Conservation (phyloP, 1,284 basidiomycete species). For the Melampsora larici-populina region DNA sequence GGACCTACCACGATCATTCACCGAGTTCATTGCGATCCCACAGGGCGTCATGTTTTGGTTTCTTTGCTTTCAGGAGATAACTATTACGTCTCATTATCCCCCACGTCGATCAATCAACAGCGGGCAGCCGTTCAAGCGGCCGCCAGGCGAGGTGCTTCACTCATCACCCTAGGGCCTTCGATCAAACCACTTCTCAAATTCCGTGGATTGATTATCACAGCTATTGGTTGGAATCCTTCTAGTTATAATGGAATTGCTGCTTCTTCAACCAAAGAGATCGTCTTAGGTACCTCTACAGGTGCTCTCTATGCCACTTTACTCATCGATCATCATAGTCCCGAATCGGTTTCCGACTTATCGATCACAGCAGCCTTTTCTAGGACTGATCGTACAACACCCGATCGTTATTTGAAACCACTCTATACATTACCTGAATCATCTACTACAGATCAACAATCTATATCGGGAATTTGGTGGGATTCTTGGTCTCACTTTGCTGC, state of each 20-base stretch:
- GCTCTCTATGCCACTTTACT: slow-evolving; percentile 74
- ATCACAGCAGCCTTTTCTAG: slow-evolving; percentile 61
- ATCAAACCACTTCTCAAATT: slow-evolving; percentile 73
- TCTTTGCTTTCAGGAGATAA: slow-evolving; percentile 85
- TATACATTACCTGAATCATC: slow-evolving; percentile 59
- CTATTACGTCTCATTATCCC: slow-evolving; percentile 69
- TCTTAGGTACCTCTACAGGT: slow-evolving; percentile 82
- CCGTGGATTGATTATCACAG: slow-evolving; percentile 76
- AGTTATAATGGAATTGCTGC: slow-evolving; percentile 56
- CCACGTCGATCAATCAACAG: slow-evolving; percentile 20
- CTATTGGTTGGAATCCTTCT: slow-evolving; percentile 87
- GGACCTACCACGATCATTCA: slow-evolving; percentile 23
- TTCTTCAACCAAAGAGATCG: slow-evolving; percentile 71
- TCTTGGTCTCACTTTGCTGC: slow-evolving; percentile 34
- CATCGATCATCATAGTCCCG: slow-evolving; percentile 79
- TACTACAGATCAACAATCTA: slow-evolving; percentile 80
- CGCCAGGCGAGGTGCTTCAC: slow-evolving; percentile 58
- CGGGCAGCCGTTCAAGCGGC: slow-evolving; percentile 54
- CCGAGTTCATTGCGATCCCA: slow-evolving; percentile 79
- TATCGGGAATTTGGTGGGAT: slow-evolving; percentile 54
- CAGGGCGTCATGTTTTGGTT: slow-evolving; percentile 80
- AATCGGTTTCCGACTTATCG: slow-evolving; percentile 77
- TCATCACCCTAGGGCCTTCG: slow-evolving; percentile 59
- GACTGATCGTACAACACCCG: slow-evolving; percentile 29
- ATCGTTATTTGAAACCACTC: slow-evolving; percentile 44